These are phyloP conservation scores for Asterella californica DNA, from an alignment of 225 moss, liverwort and hornwort species.

Conservation along the genomic window DNA sequence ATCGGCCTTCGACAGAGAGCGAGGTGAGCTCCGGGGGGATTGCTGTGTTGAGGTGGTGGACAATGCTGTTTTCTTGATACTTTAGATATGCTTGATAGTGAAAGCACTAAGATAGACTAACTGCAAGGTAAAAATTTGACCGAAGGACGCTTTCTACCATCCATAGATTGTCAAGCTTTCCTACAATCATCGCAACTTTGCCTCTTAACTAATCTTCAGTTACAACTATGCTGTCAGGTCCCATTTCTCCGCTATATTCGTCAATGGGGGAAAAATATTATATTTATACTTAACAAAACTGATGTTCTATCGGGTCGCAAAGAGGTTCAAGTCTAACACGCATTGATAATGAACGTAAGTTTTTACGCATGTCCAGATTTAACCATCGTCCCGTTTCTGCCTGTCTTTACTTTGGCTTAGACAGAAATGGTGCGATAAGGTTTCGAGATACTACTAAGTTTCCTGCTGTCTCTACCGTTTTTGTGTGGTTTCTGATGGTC, in stretches of 20 bases:
- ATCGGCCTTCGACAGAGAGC: conserved; percentile 87
- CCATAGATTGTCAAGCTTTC: neutral
- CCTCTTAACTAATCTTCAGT: neutral
- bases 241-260: conserved; percentile 90
- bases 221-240: conserved; percentile 37
- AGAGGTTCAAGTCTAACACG: conserved; percentile 40
- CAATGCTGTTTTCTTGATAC: neutral
- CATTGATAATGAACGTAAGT: neutral
- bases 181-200: neutral
- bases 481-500: neutral
- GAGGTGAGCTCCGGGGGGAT: too few relatives aligned
- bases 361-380: neutral
- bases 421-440: neutral
- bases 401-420: neutral
- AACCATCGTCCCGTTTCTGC: neutral
- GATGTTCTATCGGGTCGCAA: conserved; percentile 66
- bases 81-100: neutral
- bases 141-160: too few relatives aligned
- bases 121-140: too few relatives aligned
- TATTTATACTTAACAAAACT: conserved; percentile 91
- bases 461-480: neutral
- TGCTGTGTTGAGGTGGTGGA: neutral
- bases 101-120: neutral
- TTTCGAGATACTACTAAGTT: neutral
- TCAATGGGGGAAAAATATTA: conserved; percentile 98